Conservation (phyloP, 2,329 filamentous ascomycete genomes). For the Nemania serpens region DNA sequence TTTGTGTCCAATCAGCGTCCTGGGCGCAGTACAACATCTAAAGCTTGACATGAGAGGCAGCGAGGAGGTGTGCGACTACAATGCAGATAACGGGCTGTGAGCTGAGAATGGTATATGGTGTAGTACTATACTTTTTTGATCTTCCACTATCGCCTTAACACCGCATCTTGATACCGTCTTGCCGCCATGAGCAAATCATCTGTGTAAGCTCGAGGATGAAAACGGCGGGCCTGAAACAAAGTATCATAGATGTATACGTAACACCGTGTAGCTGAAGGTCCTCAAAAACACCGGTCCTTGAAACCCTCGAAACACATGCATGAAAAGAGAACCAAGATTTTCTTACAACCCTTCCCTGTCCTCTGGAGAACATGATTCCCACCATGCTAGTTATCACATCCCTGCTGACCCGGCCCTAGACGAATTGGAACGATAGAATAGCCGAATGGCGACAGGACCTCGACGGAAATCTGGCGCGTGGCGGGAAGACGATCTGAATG, state of each 20-base stretch:
- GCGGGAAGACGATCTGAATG: neutral
- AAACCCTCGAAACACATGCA: conserved; percentile 6
- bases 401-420: neutral
- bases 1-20: conserved; percentile 16
- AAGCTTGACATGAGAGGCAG: neutral
- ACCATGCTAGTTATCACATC: neutral
- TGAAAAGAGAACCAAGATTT: neutral
- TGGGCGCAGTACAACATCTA: neutral
- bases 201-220: neutral
- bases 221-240: neutral
- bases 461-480: neutral
- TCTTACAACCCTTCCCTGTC: neutral
- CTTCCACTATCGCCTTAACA: too few relatives aligned
- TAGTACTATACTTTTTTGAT: neutral
- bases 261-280: conserved; percentile 5
- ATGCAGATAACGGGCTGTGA: neutral
- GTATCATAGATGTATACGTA: conserved; percentile 1
- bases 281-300: conserved; percentile 1
- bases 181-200: too few relatives aligned
- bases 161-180: too few relatives aligned
- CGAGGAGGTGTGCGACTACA: neutral
- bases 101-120: neutral
- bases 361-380: neutral
- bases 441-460: neutral
- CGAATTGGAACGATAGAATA: neutral